Evolutionary conservation across 352 stramenopile genomes (phyloP), one percentile per base, ranked within the genome.

Genomic region (Peronosclerospora sorghi): DNA sequence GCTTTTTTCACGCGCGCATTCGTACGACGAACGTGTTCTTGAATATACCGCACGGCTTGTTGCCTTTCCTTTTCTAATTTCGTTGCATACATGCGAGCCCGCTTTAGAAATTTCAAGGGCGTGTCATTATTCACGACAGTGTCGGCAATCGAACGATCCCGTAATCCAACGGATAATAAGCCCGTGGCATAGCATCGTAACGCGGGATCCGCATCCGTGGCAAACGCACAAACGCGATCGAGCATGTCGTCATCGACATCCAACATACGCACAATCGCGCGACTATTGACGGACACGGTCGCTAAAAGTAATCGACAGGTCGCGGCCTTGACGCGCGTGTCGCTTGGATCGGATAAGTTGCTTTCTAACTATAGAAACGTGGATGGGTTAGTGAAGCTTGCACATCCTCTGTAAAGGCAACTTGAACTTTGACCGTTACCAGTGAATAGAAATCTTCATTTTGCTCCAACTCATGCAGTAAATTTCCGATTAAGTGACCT

Each of bases 101-200:
- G 58, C 45, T 83, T 82, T 6, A 92, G 54, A 36, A 92, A 62
- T 23, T 80, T 87, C 13, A 86, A 44, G 0, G 76, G 54, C 0
- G 72, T 83, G 6, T 86, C 79, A 17, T 78, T 80, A 59, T 92
- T 92, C 20, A 92, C 79, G 20, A 92, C 74, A 3, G 75, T 73
- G 34, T 89, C 76, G 1, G 79, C 79, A 41, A 89, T 59, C 4
- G 76, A 88, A 19, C 79, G 76, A 34, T 92, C 79, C n/a, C 79
- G 62, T 0, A 92, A 46, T 5, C 72, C 79, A 10, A 89, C 71
- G 9, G 79, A 78, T 1, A 92, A 52, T 19, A 92, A 45, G 2
- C 79, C 79, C 1, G 79, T 86, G 0, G 76, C 76, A 40, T 92
- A 89, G 32, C 76, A 87, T 10, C 73, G 74, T 29, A 92, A 39